Evolutionary conservation across 2,329 filamentous ascomycete genomes (phyloP).

Genomic region (Cladosporium sp.): DNA sequence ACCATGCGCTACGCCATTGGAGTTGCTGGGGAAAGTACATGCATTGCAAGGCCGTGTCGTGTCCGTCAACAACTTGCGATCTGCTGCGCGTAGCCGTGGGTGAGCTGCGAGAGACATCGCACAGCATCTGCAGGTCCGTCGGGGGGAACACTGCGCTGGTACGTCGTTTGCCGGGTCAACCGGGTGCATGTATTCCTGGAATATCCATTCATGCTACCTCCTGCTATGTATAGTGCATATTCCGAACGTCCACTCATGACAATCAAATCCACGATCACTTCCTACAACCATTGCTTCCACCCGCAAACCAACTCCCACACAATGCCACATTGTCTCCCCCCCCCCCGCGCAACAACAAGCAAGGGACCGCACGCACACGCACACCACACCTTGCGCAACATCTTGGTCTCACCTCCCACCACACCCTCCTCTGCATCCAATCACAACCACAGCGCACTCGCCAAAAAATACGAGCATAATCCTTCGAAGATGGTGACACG

Average conservation of each 20-base stretch:
- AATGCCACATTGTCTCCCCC: conserved; percentile 17
- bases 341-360: conserved; percentile 4
- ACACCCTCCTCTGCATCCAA: conserved; percentile 1
- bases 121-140: conserved; percentile 21
- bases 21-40: conserved; percentile 1
- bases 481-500: conserved; percentile 6
- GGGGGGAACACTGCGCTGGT: conserved; percentile 6
- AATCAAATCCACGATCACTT: not conserved
- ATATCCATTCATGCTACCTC: not conserved
- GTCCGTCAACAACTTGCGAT: conserved; percentile 5
- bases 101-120: conserved; percentile 10
- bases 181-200: not conserved
- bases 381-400: conserved; percentile 20
- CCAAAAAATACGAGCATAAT: conserved; percentile 14
- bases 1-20: not conserved
- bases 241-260: too few species aligned
- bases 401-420: conserved; percentile 12
- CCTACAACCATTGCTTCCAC: not conserved
- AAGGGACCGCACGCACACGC: conserved; percentile 8
- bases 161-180: conserved; percentile 7
- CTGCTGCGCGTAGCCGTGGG: conserved; percentile 11
- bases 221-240: not conserved
- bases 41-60: not conserved
- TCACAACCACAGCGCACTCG: conserved; percentile 2
- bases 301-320: not conserved